phyloP scores from a whole-genome alignment of 176 grass and related monocot genomes.

The Phragmites australis region DNA sequence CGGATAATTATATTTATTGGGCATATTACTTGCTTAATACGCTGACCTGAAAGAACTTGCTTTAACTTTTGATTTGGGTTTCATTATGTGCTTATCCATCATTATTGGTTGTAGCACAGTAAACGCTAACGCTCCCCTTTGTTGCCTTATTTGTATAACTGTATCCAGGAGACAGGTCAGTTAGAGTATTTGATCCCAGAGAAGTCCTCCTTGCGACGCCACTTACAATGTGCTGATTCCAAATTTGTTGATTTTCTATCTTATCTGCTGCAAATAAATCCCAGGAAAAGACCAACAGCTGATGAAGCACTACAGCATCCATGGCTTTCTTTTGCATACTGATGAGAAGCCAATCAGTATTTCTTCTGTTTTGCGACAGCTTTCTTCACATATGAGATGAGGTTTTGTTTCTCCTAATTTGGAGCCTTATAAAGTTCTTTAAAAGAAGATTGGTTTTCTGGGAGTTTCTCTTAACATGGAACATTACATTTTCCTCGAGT shows the following conservation, averaged over 20 bases:
- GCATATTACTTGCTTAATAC: neutral
- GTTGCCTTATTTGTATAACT: constrained; percentile 34
- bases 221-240: constrained; percentile 62
- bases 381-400: constrained; percentile 29
- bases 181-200: constrained; percentile 72
- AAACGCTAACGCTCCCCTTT: neutral
- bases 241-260: constrained; percentile 88
- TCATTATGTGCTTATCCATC: neutral
- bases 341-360: neutral
- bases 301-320: constrained; percentile 76
- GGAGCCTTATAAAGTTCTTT: constrained; percentile 20
- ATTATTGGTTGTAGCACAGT: neutral
- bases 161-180: constrained; percentile 72
- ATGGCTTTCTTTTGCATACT: constrained; percentile 76
- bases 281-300: constrained; percentile 76
- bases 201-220: constrained; percentile 67
- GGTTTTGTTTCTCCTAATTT: constrained; percentile 24
- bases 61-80: neutral
- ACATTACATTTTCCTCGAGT: neutral
- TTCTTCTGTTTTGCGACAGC: neutral
- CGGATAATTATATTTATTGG: neutral
- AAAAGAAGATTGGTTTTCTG: constrained; percentile 19
- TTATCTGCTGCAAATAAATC: constrained; percentile 90
- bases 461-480: constrained; percentile 30
- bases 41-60: neutral